Evolutionary conservation across 768 basidiomycete genomes (phyloP), one percentile per base, ranked within the genome.

Genomic region (Xerocomellus intermedius): DNA sequence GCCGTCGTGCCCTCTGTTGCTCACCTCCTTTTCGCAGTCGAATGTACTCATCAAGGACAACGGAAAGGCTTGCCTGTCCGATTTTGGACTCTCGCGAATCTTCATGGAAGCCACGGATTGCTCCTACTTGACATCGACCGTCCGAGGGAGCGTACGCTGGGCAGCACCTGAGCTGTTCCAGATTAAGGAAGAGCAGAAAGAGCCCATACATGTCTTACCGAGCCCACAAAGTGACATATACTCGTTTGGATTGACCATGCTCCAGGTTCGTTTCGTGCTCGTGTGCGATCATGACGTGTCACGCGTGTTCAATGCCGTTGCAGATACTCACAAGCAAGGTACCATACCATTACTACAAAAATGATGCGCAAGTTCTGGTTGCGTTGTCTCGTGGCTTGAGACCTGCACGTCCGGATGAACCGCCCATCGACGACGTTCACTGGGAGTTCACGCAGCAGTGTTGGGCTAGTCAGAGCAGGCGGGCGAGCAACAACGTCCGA

Each of bases 61-160:
- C 4, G 64, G 65, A 22, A 67, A 63, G 36, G 71, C 71, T 0
- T 67, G 65, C 44, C 61, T 76, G 10, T 68, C 67, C 19, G 76
- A 75, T 59, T 75, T 74, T 21, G 75, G 75, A 8, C 63, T 77
- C 16, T 70, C 71, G 12, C 59, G 57, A 14, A 60, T 74, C 24
- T 55, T 67, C 32, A 62, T 55, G 50, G 70, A 72, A 22, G 55
- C 59, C 4, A 57, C 54, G 21, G 58, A 54, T 9, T 61, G 56
- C 16, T 58, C 61, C 7, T 71, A 69, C 49, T 43, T 64, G 56
- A 65, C 68, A 2, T 68, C 68, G 6, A 63, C 66, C n/a, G 63
- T 79, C 28, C 74, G 75, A 17, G 78, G 80, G 8, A 77, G 75
- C 22, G 69, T 79, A 33, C 73, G 79, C 1, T 81, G 80, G 79